A percentile compares a stretch with the other conserved stretches of the same genome.
Conservation (phyloP, 177 flowering plant genomes). For the Vitis hybrid region DNA sequence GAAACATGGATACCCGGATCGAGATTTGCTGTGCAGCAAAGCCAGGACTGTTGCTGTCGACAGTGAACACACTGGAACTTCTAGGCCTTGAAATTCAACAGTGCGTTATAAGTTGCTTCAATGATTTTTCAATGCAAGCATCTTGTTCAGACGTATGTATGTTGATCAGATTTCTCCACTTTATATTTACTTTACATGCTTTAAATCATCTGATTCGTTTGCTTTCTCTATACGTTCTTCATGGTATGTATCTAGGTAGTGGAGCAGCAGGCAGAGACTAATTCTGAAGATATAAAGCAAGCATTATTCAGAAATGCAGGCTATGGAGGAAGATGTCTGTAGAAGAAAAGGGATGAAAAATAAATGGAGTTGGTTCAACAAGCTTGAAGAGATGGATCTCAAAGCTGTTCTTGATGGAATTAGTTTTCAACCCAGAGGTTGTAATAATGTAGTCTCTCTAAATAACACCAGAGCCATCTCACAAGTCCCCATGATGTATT, state of each 20-base stretch:
- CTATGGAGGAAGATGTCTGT: constrained; percentile 47
- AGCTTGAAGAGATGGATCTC: not conserved
- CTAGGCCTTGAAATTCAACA: constrained; percentile 82
- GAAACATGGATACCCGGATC: constrained; percentile 57
- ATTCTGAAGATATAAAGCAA: constrained; percentile 43
- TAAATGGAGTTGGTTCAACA: no score
- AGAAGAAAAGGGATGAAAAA: constrained; percentile 8
- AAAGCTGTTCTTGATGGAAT: not conserved
- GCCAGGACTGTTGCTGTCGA: constrained; percentile 70
- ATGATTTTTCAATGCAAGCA: constrained; percentile 84
- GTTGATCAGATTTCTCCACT: no score
- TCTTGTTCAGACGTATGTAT: constrained; percentile 69
- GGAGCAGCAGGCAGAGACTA: constrained; percentile 18
- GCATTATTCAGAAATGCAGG: constrained; percentile 50
- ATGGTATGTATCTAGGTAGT: constrained; percentile 17
- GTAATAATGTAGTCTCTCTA: no score
- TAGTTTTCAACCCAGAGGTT: no score
- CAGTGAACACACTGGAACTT: constrained; percentile 57
- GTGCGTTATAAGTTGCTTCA: constrained; percentile 87
- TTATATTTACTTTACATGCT: not conserved
- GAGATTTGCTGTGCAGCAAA: constrained; percentile 71
- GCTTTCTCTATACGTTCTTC: not conserved
- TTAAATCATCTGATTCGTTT: not conserved
- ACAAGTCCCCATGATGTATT: no score
- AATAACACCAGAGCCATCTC: no score